phyloP scores from a whole-genome alignment of 176 grass and related monocot genomes.

The Zizania latifolia region DNA sequence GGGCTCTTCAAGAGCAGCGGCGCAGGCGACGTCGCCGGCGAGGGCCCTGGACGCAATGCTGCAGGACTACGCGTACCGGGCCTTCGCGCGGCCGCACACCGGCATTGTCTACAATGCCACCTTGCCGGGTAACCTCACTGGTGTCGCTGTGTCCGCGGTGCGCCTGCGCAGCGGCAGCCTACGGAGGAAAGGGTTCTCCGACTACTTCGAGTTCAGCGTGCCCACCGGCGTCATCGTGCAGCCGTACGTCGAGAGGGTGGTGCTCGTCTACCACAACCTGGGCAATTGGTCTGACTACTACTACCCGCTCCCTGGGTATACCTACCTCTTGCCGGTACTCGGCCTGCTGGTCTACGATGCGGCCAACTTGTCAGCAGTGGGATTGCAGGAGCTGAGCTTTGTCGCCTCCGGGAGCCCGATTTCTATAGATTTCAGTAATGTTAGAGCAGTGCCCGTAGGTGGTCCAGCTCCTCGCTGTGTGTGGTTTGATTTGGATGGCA shows the following conservation, averaged over 20 bases:
- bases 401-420: constrained; percentile 38
- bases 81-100: constrained; percentile 55
- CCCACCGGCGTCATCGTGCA: constrained; percentile 60
- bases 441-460: constrained; percentile 18
- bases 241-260: constrained; percentile 65
- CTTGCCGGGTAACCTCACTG: constrained; percentile 53
- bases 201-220: constrained; percentile 56
- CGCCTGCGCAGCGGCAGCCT: constrained; percentile 88
- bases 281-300: constrained; percentile 42
- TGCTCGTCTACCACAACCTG: constrained; percentile 79
- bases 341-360: constrained; percentile 76
- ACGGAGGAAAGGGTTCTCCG: constrained; percentile 27
- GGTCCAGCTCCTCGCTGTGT: constrained; percentile 46
- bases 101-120: constrained; percentile 56
- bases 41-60: constrained; percentile 59
- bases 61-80: constrained; percentile 66
- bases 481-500: constrained; percentile 53
- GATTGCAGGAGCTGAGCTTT: constrained; percentile 48
- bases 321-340: constrained; percentile 74
- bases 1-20: neutral
- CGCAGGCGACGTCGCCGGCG: constrained; percentile 24
- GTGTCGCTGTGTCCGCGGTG: constrained; percentile 48
- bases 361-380: constrained; percentile 46
- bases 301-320: constrained; percentile 70
- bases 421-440: constrained; percentile 43